These are phyloP conservation scores for Leucocoprinus leucothites DNA, from an alignment of 768 basidiomycete species.

Conservation along the genomic window DNA sequence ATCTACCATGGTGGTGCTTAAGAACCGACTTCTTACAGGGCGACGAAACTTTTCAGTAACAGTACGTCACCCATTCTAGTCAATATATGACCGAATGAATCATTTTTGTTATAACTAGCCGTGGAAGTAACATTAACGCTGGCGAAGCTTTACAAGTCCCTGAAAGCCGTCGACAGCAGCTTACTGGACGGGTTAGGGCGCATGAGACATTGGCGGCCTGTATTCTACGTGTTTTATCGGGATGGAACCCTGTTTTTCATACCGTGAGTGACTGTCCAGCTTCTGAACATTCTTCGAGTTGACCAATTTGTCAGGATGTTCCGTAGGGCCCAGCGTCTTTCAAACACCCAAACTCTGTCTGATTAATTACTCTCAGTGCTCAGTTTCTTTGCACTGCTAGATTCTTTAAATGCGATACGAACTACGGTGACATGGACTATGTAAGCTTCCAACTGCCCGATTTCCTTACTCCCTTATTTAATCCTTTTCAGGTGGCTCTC, in stretches of 20 bases:
- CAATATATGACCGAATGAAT: no score
- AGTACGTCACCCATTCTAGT: no score
- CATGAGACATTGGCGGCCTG: slow-evolving; percentile 1
- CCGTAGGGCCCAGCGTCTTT: neutral
- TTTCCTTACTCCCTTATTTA: neutral
- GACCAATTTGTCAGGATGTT: neutral
- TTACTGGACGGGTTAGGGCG: neutral
- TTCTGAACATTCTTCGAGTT: neutral
- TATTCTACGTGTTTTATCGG: slow-evolving; percentile 8
- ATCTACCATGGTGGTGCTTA: neutral
- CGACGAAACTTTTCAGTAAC: neutral
- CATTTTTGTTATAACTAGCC: neutral
- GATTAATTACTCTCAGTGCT: neutral
- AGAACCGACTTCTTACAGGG: neutral
- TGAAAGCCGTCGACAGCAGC: neutral
- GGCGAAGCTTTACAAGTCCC: neutral
- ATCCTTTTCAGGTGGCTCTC: slow-evolving; percentile 8
- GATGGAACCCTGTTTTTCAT: slow-evolving; percentile 8
- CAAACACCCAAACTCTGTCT: neutral
- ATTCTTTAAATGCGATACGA: neutral
- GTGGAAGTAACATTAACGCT: slow-evolving; percentile 5
- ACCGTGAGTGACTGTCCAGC: neutral
- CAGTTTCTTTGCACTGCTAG: neutral
- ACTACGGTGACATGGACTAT: neutral
- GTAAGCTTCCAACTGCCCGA: neutral